Percentiles rank a stretch among this genome's conserved stretches.
phyloP scores from a whole-genome alignment of 208 protist species.

The Leishmania major region DNA sequence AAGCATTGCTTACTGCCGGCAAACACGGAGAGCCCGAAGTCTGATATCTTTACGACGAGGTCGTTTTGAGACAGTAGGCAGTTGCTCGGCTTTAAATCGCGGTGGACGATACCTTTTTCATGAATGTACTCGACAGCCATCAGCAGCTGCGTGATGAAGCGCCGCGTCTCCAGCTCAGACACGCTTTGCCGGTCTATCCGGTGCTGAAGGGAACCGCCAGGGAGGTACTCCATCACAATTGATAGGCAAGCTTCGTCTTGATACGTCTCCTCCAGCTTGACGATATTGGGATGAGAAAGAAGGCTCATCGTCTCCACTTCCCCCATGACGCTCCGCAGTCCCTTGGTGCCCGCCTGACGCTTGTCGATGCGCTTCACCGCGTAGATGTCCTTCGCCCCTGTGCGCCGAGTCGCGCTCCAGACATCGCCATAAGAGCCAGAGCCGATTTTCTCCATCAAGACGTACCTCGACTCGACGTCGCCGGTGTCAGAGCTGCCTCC shows the following conservation, averaged over 20 bases:
- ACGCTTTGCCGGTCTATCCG: constrained; percentile 30
- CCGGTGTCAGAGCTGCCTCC: constrained; percentile 18
- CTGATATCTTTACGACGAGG: constrained; percentile 85
- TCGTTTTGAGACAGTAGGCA: constrained; percentile 78
- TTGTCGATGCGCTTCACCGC: constrained; percentile 91
- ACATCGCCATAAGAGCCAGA: constrained; percentile 86
- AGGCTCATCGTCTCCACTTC: constrained; percentile 93
- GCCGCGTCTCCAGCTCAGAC: constrained; percentile 53
- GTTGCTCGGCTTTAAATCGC: constrained; percentile 93
- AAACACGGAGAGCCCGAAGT: constrained; percentile 91
- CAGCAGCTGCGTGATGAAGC: constrained; percentile 80
- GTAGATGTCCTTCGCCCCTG: constrained; percentile 46
- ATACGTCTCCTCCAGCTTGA: constrained; percentile 88
- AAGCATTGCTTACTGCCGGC: constrained; percentile 81
- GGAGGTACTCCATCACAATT: constrained; percentile 93
- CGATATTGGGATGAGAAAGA: constrained; percentile 91
- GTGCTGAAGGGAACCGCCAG: constrained; percentile 74
- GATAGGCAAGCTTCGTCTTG: constrained; percentile 75
- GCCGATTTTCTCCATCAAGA: constrained; percentile 73
- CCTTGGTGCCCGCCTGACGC: constrained; percentile 56
- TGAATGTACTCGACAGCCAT: constrained; percentile 92
- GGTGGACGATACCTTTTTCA: constrained; percentile 89
- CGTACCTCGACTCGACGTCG: constrained; percentile 54
- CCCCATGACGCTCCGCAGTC: constrained; percentile 74
- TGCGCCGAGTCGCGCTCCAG: constrained; percentile 57